Evolutionary conservation across 2,329 filamentous ascomycete genomes (phyloP).

Genomic region (Phoma herbarum): DNA sequence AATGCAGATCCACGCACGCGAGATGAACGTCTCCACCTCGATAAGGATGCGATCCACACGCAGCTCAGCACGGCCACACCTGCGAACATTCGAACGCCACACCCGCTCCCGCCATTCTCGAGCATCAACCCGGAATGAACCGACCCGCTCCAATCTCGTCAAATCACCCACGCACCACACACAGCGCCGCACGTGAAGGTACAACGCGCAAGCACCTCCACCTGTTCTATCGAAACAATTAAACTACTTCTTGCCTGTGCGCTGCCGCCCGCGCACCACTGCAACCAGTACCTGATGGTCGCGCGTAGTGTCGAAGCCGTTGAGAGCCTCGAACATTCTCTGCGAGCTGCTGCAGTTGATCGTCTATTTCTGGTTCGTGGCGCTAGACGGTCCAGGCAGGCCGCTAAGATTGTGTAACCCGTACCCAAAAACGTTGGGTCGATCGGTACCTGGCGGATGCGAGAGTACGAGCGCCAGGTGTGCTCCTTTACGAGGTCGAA

Average conservation of each 20-base stretch:
- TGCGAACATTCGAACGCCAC: constrained; percentile 2
- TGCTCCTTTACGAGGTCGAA: not conserved
- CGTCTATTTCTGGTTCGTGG: constrained; percentile 2
- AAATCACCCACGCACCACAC: constrained; percentile 1
- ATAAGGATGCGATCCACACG: not conserved
- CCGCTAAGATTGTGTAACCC: not conserved
- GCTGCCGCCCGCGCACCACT: not conserved
- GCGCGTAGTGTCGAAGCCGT: not conserved
- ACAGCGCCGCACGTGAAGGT: not conserved
- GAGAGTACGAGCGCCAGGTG: not conserved
- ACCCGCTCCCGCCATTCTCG: constrained; percentile 8
- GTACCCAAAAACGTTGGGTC: not conserved
- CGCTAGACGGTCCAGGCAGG: not conserved
- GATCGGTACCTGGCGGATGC: constrained; percentile 4
- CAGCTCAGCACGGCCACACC: constrained; percentile 1
- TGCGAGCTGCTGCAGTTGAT: not conserved
- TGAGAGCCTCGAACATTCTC: not conserved
- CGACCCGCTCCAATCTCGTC: not conserved
- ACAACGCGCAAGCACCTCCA: constrained; percentile 3
- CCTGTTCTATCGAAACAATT: constrained; percentile 3
- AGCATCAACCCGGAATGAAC: not conserved
- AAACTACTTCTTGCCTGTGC: not conserved
- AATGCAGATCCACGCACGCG: not conserved
- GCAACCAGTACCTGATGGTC: constrained; percentile 1
- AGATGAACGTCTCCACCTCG: not conserved